Evolutionary conservation across 2,329 filamentous ascomycete species (phyloP).

Genomic region (Laburnicola sp.): DNA sequence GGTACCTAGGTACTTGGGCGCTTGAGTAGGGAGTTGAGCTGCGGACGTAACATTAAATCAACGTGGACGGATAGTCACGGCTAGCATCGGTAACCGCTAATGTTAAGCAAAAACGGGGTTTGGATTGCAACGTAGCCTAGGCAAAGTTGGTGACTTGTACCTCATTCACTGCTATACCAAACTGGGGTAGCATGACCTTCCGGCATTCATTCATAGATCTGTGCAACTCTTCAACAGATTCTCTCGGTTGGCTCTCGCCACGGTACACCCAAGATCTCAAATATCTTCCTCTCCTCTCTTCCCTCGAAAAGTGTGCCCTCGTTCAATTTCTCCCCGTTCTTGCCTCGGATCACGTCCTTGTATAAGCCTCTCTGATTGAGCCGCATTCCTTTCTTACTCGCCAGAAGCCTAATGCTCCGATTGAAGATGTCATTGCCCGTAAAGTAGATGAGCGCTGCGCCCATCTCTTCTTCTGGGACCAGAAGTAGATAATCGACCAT

Average conservation of each 20-base stretch:
- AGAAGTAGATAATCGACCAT: constrained; percentile 80
- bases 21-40: no score
- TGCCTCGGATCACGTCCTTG: constrained; percentile 66
- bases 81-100: not conserved
- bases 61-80: not conserved
- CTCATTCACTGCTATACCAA: not conserved
- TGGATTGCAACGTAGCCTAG: no score
- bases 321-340: constrained; percentile 61
- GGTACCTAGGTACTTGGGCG: no score
- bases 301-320: constrained; percentile 75
- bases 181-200: not conserved
- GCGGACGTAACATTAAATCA: not conserved
- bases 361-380: constrained; percentile 84
- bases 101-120: not conserved
- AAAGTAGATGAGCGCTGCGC: constrained; percentile 90
- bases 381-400: constrained; percentile 78
- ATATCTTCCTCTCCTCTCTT: constrained; percentile 75
- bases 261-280: constrained; percentile 77
- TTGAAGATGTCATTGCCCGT: constrained; percentile 97
- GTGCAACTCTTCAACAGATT: constrained; percentile 26
- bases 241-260: constrained; percentile 65
- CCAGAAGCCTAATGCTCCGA: constrained; percentile 77
- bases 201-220: not conserved
- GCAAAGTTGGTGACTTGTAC: no score
- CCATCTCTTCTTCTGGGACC: constrained; percentile 77